These are phyloP conservation scores for Talaromyces trachyspermus DNA, from an alignment of 495 filamentous ascomycete genomes.

Conservation along the genomic window DNA sequence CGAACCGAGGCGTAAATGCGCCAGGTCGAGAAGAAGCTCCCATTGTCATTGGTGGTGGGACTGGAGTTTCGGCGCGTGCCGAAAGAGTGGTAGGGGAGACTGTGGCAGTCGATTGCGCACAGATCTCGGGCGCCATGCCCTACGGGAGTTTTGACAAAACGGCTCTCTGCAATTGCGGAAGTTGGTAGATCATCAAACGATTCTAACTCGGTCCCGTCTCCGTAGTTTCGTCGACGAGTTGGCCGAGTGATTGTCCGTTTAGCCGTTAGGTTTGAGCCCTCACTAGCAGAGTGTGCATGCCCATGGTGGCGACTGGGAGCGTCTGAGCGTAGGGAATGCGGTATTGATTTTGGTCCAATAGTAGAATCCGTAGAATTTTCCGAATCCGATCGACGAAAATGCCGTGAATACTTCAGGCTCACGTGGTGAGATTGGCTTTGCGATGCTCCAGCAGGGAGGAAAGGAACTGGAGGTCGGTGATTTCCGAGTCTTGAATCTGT, in stretches of 20 bases:
- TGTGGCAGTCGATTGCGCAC: constrained; percentile 55
- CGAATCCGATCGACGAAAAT: constrained; percentile 69
- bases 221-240: constrained; percentile 68
- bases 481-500: constrained; percentile 46
- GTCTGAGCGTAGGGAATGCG: constrained; percentile 39
- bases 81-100: constrained; percentile 30
- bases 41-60: constrained; percentile 49
- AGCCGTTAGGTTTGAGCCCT: constrained; percentile 38
- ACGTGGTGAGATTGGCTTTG: constrained; percentile 72
- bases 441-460: constrained; percentile 71
- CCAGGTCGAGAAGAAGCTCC: constrained; percentile 33
- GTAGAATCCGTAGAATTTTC: constrained; percentile 48
- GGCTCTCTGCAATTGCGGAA: constrained; percentile 70
- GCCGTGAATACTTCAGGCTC: constrained; percentile 59
- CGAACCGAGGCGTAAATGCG: constrained; percentile 69
- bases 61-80: constrained; percentile 39
- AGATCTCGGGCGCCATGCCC: constrained; percentile 61
- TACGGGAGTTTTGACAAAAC: constrained; percentile 72
- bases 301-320: constrained; percentile 33
- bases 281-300: constrained; percentile 34
- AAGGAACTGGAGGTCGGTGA: constrained; percentile 62
- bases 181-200: constrained; percentile 93
- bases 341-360: constrained; percentile 36
- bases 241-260: constrained; percentile 70
- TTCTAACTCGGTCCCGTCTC: constrained; percentile 87